Evolutionary conservation across 805 yeast genomes (phyloP).

Genomic region (fission yeast (Schizosaccharomyces pombe)): DNA sequence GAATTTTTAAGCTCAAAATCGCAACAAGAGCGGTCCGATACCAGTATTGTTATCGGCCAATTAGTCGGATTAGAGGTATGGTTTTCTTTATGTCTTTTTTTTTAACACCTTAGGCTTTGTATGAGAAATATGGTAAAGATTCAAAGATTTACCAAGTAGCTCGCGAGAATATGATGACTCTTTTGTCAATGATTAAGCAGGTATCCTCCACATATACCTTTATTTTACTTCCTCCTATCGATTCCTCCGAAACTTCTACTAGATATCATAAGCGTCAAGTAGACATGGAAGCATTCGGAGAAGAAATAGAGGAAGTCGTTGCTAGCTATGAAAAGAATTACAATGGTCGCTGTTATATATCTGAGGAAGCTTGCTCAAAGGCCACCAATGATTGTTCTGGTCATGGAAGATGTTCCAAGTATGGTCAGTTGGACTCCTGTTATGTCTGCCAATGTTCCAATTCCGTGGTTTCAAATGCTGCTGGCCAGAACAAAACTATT

Average conservation of each 20-base stretch:
- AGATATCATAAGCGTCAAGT: not conserved
- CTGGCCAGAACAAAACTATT: not conserved
- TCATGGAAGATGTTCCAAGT: not conserved
- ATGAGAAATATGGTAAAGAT: not conserved
- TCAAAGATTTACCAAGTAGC: not conserved
- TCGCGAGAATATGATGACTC: not conserved
- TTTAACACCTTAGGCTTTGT: not conserved
- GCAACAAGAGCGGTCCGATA: not conserved
- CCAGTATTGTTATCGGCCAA: not conserved
- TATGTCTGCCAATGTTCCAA: not conserved
- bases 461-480: not conserved
- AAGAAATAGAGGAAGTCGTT: not conserved
- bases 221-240: not conserved
- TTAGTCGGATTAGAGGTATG: not conserved
- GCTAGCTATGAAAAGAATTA: not conserved
- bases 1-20: not conserved
- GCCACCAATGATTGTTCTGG: conserved; percentile 3
- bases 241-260: not conserved
- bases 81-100: not conserved
- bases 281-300: not conserved
- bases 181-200: not conserved
- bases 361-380: conserved; percentile 1
- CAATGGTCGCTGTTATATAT: not conserved
- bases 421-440: not conserved
- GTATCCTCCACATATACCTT: not conserved